Percentiles rank a stretch among this genome's conserved stretches.
Conservation (phyloP, 495 filamentous ascomycete species). For the Durotheca rogersii region DNA sequence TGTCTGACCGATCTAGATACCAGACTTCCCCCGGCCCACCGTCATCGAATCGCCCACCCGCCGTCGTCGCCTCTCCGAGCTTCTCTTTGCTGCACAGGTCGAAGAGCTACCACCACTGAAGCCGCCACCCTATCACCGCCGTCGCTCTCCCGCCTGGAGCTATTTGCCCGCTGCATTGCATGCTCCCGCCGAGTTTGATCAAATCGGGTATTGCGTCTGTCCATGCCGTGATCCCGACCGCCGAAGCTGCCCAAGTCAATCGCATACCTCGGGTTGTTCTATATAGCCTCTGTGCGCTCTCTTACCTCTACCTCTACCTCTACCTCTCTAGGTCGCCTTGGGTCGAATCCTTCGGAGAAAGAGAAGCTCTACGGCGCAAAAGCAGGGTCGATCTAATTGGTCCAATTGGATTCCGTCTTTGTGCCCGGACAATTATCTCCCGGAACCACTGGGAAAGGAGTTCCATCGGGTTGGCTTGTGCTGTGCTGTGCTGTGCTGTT, state of each 20-base stretch:
- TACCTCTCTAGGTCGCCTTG: slow-evolving; percentile 3
- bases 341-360: slow-evolving; percentile 23
- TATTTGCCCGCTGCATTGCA: slow-evolving; percentile 5
- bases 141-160: slow-evolving; percentile 7
- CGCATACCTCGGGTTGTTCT: slow-evolving; percentile 9
- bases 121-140: too few species aligned
- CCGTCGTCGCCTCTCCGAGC: slow-evolving; percentile 10
- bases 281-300: background rate
- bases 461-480: slow-evolving; percentile 12
- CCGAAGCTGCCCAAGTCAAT: slow-evolving; percentile 9
- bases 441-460: slow-evolving; percentile 13
- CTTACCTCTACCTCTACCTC: too few species aligned
- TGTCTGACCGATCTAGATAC: slow-evolving; percentile 5
- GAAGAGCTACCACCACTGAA: slow-evolving; percentile 5
- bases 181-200: slow-evolving; percentile 9
- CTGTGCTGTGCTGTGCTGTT: background rate
- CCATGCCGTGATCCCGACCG: slow-evolving; percentile 6
- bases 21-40: slow-evolving; percentile 12
- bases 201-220: slow-evolving; percentile 1
- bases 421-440: slow-evolving; percentile 13
- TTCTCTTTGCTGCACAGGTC: slow-evolving; percentile 10
- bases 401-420: slow-evolving; percentile 25
- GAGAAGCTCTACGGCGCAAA: slow-evolving; percentile 13
- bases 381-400: slow-evolving; percentile 14
- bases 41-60: slow-evolving; percentile 27